Evolutionary conservation across 2,329 filamentous ascomycete species (phyloP), one percentile per base, ranked within the genome.

Genomic region (Ascochyta koolunga): DNA sequence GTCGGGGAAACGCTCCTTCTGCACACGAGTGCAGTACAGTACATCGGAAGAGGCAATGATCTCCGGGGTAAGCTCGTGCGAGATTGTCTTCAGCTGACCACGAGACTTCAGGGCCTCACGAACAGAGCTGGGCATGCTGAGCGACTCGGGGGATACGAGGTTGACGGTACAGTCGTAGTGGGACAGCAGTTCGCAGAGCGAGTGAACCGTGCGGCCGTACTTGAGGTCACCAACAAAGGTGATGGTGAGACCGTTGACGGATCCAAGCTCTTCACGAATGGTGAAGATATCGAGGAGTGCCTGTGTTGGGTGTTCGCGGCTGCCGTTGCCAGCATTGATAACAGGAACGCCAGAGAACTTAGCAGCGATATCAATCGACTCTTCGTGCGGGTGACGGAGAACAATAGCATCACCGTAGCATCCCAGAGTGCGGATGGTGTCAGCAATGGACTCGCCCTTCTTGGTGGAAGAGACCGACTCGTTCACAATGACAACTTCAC

Each of bases 231-330:
- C 95, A 38, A 91, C 83, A 76, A 99, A 99, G 44, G 95, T 99
- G 71, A 99, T 96, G 38, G 91, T 98, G 60, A 99, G 82, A 46
- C 93, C 93, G 71, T 93, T 93, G 51, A 98, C 93, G 0, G 93
- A 97, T 60, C 95, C 95, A 8, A 98, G 83, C 77, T 99, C 95
- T 78, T 99, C 95, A 64, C 95, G 91, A 71, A 99, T 99, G 49
- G 95, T 98, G 82, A 97, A 99, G 53, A 99, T 88, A 70, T 99
- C 95, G 19, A 99, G 82, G 83, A 99, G 95, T 0, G 95, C 95
- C 78, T 99, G 95, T 0, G 95, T 99, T 0, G 95, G 95, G 78
- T 99, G 95, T 80, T 99, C 95, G 67, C 91, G 88, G 77, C 89
- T 92, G 60, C 95, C 95, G 74, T 99, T 99, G 44, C 95, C 95